Percentiles rank a stretch among this genome's conserved stretches.
These are phyloP conservation scores for Nitzschia putrida DNA, from an alignment of 108 stramenopile genomes.

Conservation along the genomic window DNA sequence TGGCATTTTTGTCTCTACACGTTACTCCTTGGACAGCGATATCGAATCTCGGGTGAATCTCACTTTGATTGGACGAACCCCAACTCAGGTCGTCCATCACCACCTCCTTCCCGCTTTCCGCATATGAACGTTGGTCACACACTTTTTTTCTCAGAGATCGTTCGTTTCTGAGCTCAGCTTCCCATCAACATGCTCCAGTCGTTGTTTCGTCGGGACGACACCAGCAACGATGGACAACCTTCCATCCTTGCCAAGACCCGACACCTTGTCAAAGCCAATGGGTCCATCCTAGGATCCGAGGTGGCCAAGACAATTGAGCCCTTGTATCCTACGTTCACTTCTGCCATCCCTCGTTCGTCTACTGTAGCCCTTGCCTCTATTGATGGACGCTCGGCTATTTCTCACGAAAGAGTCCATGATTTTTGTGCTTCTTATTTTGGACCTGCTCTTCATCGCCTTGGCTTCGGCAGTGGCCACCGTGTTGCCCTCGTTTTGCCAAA, in stretches of 20 bases:
- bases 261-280: constrained; percentile 51
- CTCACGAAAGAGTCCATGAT: constrained; percentile 35
- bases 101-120: too few species aligned
- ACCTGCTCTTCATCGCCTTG: constrained; percentile 34
- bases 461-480: constrained; percentile 43
- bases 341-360: constrained; percentile 37
- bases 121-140: too few species aligned
- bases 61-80: too few species aligned
- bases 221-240: too few species aligned
- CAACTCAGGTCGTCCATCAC: too few species aligned
- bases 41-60: too few species aligned
- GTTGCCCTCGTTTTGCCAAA: constrained; percentile 59
- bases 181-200: too few species aligned
- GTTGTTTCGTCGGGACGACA: too few species aligned
- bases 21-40: too few species aligned
- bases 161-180: too few species aligned
- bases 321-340: constrained; percentile 36
- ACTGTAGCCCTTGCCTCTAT: constrained; percentile 5
- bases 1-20: too few species aligned
- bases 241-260: background rate
- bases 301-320: constrained; percentile 47
- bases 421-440: constrained; percentile 44
- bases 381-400: constrained; percentile 21
- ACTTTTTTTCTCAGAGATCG: too few species aligned
- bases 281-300: constrained; percentile 41